Base-by-base conservation (phyloP, 2,329 filamentous ascomycete genomes). In the Lasiodiplodia gonubiensis region DNA sequence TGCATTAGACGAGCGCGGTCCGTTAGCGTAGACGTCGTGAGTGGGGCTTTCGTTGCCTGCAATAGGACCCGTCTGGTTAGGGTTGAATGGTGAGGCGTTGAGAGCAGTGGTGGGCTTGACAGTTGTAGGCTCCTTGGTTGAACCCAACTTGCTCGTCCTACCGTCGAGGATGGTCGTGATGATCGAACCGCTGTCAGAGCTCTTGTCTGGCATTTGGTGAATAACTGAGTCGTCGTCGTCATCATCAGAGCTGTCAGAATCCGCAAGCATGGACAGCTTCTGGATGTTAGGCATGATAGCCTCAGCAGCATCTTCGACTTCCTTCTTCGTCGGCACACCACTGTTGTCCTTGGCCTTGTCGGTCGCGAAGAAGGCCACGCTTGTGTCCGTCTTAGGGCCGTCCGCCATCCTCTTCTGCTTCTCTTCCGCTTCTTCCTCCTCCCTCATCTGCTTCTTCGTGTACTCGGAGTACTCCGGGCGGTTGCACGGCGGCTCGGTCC, bases 401-500 rank as follows among this genome's bases (percentile, higher is more conserved):
- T n/a, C 14, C 10, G n/a, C 21, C 14, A 11, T 21, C 52, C n/a
- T 10, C 46, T 25, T 25, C 42, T 33, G 49, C 42, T 52, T 35
- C n/a, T 23, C 1, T 23, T 59, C 27, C 21, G 33, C 52, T 30
- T 14, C 63, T 18, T 46, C 25, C 39, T n/a, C 16, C 46, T 37
- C 51, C 33, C 33, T 55, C 35, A 65, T 33, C 23, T 55, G 39
- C 53, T 59, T 66, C 39, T 25, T 27, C 21, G 39, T 33, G 30
- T 57, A 57, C 12, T 23, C 27, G 7, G 52, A 37, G n/a, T 57
- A 39, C 53, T 49, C 54, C 1, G 65, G 65, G 11, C 30, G 27
- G 46, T 33, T 16, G 46, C 54, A 61, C 2, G 54, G 46, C 10
- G 54, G 30, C 48, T 60, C 54, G 16, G 65, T 60, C n/a, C 65